Evolutionary conservation across 139 green algal species (phyloP), one percentile per base, ranked within the genome.

Genomic region (Coccomyxa sp.): DNA sequence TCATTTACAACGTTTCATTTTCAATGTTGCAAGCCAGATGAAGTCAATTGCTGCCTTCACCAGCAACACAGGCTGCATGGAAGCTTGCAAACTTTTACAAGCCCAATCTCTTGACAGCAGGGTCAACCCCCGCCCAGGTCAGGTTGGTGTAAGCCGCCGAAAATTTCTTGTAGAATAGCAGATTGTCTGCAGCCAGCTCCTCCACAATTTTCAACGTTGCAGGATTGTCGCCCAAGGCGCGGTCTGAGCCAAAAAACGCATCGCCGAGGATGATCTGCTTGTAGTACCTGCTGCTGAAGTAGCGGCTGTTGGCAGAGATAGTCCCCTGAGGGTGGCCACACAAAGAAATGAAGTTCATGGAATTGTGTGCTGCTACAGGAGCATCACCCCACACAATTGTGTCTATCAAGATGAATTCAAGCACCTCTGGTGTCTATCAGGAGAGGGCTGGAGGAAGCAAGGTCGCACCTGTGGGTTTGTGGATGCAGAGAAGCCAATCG

Each of bases 261-360:
- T 77, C n/a, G 1, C 71, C 71, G 23, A 77, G 71, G 3, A 77
- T 31, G 71, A 77, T 32, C 14, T 77, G 25, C n/a, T 77, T 31
- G 71, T 77, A 77, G 12, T 77, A 77, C 71, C 31, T 77, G 71
- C 31, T 77, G 71, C 71, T 38, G 71, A 77, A 77, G 27, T 51
- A 31, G 23, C 71, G 21, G 71, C 14, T 45, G 27, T 77, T 38
- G 23, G 71, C 27, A 18, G 71, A 51, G 14, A 77, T 16, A 10
- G 25, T 51, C n/a, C 71, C 71, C 71, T 77, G 71, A 25, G 45
- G 23, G 1, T 27, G 21, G 4, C 4, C 3, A 23, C 66, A 23
- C 21, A 23, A 10, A 30, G 66, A 14, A 9, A 10, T 74, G 66
- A 74, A 27, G 66, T 51, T 7, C 66, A 74, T 74, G 66, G 66